These are phyloP conservation scores for Dendrothele bispora DNA, from an alignment of 768 basidiomycete species.

Conservation along the genomic window DNA sequence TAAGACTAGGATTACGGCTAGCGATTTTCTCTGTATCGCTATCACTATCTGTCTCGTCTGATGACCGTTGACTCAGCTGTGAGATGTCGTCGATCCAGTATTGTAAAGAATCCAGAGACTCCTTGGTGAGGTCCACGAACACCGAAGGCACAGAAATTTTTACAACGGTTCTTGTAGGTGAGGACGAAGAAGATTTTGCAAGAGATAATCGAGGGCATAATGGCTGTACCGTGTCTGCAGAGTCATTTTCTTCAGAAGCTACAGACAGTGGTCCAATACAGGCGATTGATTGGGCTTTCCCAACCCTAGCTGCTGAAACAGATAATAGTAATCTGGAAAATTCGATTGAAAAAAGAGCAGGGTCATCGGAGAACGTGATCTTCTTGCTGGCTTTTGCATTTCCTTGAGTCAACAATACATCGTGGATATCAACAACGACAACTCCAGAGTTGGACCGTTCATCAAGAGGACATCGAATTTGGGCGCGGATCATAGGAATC, in stretches of 20 bases:
- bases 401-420: constrained; percentile 26
- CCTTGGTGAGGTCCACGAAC: constrained; percentile 62
- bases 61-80: constrained; percentile 62
- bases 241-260: too few relatives aligned
- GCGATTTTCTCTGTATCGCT: constrained; percentile 28
- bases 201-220: constrained; percentile 17
- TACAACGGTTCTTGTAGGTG: constrained; percentile 24
- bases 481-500: constrained; percentile 61
- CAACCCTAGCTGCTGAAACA: too few relatives aligned
- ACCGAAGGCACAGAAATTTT: constrained; percentile 60
- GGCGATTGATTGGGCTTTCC: too few relatives aligned
- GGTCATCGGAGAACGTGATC: constrained; percentile 25
- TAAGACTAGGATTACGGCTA: constrained; percentile 62
- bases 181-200: constrained; percentile 10
- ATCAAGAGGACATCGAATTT: constrained; percentile 61
- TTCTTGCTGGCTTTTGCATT: constrained; percentile 22
- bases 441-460: constrained; percentile 62
- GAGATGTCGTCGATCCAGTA: constrained; percentile 85
- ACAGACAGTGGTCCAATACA: neutral
- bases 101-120: constrained; percentile 73
- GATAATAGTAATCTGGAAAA: too few relatives aligned
- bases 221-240: too few relatives aligned
- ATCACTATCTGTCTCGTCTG: constrained; percentile 21
- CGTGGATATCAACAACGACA: constrained; percentile 62
- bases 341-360: too few relatives aligned